A percentile compares a stretch with the other conserved stretches of the same genome.
Conservation (phyloP, 495 filamentous ascomycete genomes). For the Hypoxylon lienhwacheense region DNA sequence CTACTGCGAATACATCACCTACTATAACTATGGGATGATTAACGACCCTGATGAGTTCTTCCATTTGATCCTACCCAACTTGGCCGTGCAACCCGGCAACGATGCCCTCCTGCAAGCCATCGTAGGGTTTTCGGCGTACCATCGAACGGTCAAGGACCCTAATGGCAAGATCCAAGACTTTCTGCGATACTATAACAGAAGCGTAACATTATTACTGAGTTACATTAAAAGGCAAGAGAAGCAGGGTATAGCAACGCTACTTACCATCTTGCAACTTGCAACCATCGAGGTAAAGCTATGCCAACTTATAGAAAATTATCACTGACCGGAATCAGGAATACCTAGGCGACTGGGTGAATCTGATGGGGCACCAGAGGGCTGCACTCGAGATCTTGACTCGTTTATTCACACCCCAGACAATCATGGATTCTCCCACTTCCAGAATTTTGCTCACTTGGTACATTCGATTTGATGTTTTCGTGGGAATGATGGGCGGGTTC, state of each 20-base stretch:
- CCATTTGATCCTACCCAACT: constrained; percentile 65
- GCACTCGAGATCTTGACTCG: constrained; percentile 78
- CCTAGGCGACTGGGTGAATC: constrained; percentile 89
- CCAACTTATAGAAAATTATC: neutral
- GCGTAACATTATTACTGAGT: constrained; percentile 72
- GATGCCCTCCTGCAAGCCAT: constrained; percentile 87
- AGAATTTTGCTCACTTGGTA: constrained; percentile 84
- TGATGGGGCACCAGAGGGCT: constrained; percentile 89
- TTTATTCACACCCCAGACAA: constrained; percentile 75
- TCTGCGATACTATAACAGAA: constrained; percentile 85
- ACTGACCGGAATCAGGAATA: constrained; percentile 69
- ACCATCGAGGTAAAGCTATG: constrained; percentile 76
- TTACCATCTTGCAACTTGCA: constrained; percentile 90
- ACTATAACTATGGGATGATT: constrained; percentile 80
- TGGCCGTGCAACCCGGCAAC: constrained; percentile 65
- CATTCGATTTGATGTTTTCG: constrained; percentile 82
- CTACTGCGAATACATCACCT: constrained; percentile 70
- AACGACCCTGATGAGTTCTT: constrained; percentile 70
- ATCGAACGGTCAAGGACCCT: constrained; percentile 68
- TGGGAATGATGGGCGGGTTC: constrained; percentile 77
- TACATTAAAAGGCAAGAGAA: constrained; percentile 69
- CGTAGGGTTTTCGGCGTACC: constrained; percentile 90
- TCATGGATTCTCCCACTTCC: constrained; percentile 66
- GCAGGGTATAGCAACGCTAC: constrained; percentile 71
- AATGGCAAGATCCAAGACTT: constrained; percentile 77